A percentile compares a stretch with the other conserved stretches of the same genome.
phyloP scores from a whole-genome alignment of 306 rosid species.

The Cotoneaster glaucophyllus region DNA sequence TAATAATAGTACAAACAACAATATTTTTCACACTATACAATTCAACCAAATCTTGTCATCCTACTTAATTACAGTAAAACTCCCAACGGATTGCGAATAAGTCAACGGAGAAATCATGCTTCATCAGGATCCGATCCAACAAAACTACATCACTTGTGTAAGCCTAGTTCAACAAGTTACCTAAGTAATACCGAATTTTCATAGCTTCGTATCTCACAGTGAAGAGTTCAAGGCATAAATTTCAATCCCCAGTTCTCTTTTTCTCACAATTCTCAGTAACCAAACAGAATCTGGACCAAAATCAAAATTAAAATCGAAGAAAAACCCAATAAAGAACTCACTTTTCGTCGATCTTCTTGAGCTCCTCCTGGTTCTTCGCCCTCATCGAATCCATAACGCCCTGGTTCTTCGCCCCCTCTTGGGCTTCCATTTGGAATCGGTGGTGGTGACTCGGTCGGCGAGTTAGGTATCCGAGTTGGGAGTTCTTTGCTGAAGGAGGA shows the following conservation, averaged over 20 bases:
- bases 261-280: neutral
- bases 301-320: neutral
- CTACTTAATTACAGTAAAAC: neutral
- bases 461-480: neutral
- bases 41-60: neutral
- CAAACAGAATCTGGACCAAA: neutral
- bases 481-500: neutral
- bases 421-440: conserved; percentile 57
- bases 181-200: neutral
- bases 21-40: neutral
- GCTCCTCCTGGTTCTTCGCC: conserved; percentile 63
- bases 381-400: conserved; percentile 64
- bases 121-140: neutral
- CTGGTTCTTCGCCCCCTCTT: conserved; percentile 81
- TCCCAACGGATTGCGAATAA: neutral
- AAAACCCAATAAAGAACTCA: conserved; percentile 26
- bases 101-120: neutral
- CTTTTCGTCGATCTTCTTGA: conserved; percentile 85
- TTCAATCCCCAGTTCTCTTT: neutral
- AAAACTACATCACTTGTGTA: neutral
- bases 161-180: neutral
- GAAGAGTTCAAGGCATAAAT: neutral
- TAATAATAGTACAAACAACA: neutral
- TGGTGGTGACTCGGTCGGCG: conserved; percentile 4
- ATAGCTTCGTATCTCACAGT: neutral